Evolutionary conservation across 352 stramenopile genomes (phyloP).

Genomic region (Pythium coloratum): DNA sequence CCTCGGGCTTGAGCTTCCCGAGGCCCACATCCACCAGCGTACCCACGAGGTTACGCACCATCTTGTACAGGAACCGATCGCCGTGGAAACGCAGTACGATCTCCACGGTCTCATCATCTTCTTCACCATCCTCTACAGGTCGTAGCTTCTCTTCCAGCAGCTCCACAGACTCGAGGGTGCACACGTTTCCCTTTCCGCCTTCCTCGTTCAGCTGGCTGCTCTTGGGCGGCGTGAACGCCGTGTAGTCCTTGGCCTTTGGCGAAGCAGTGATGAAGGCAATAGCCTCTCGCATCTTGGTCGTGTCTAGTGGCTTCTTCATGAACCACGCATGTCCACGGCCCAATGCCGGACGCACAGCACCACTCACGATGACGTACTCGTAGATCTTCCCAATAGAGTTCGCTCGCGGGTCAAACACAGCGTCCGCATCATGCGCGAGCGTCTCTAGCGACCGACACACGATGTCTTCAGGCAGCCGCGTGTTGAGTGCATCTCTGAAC

Average conservation of each 20-base stretch:
- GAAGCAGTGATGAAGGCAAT: conserved; percentile 31
- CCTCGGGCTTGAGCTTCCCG: conserved; percentile 37
- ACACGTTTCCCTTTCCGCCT: conserved; percentile 49
- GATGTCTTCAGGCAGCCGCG: conserved; percentile 61
- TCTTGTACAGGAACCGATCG: conserved; percentile 83
- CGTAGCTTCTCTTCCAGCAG: conserved; percentile 30
- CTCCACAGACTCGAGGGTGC: conserved; percentile 41
- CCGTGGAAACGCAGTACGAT: conserved; percentile 62
- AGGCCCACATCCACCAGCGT: conserved; percentile 78
- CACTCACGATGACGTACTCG: conserved; percentile 56
- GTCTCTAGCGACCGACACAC: conserved; percentile 39
- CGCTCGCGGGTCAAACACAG: conserved; percentile 50
- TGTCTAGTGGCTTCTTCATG: conserved; percentile 56
- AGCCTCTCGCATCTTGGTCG: conserved; percentile 50
- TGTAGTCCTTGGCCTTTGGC: conserved; percentile 56
- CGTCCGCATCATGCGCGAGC: conserved; percentile 18
- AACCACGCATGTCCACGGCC: conserved; percentile 61
- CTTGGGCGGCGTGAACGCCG: conserved; percentile 65
- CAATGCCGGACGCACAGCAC: conserved; percentile 47
- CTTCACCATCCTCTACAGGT: conserved; percentile 21
- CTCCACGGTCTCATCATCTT: conserved; percentile 27
- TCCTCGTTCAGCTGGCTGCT: conserved; percentile 30
- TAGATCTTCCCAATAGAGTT: conserved; percentile 65
- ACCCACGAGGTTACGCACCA: conserved; percentile 82
- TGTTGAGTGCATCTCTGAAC: conserved; percentile 75